phyloP scores from a whole-genome alignment of 2,329 filamentous ascomycete genomes.

The Arthrobotrys iridis region DNA sequence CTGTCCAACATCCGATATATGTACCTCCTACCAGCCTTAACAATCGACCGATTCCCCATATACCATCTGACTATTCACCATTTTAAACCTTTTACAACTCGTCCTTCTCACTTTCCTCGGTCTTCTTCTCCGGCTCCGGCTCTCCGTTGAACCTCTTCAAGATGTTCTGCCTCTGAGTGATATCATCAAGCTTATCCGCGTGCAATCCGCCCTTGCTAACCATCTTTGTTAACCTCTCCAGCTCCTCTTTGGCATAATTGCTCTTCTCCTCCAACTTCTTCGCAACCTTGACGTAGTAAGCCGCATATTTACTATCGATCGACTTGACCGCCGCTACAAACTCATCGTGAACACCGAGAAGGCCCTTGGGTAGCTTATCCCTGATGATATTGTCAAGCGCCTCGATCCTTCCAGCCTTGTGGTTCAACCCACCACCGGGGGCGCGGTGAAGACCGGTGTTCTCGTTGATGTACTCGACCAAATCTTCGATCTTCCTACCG shows the following conservation, averaged over 20 bases:
- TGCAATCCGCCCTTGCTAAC: constrained; percentile 30
- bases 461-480: constrained; percentile 85
- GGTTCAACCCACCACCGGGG: constrained; percentile 80
- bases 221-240: constrained; percentile 63
- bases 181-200: constrained; percentile 50
- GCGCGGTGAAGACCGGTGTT: constrained; percentile 88
- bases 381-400: constrained; percentile 78
- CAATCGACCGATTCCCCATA: background rate
- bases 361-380: constrained; percentile 73
- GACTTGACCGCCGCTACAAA: constrained; percentile 75
- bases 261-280: constrained; percentile 71
- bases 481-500: constrained; percentile 77
- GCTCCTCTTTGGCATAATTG: constrained; percentile 85
- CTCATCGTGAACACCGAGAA: constrained; percentile 71
- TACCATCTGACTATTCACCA: too few relatives aligned
- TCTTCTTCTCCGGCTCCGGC: background rate
- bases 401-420: constrained; percentile 81
- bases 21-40: too few relatives aligned
- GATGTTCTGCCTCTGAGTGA: constrained; percentile 42
- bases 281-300: constrained; percentile 90
- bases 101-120: constrained; percentile 28
- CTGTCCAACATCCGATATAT: too few relatives aligned
- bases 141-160: constrained; percentile 42
- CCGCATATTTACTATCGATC: constrained; percentile 81
- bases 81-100: constrained; percentile 51